Base-by-base conservation (phyloP, 2,329 filamentous ascomycete genomes). In the Xylogone sp. region DNA sequence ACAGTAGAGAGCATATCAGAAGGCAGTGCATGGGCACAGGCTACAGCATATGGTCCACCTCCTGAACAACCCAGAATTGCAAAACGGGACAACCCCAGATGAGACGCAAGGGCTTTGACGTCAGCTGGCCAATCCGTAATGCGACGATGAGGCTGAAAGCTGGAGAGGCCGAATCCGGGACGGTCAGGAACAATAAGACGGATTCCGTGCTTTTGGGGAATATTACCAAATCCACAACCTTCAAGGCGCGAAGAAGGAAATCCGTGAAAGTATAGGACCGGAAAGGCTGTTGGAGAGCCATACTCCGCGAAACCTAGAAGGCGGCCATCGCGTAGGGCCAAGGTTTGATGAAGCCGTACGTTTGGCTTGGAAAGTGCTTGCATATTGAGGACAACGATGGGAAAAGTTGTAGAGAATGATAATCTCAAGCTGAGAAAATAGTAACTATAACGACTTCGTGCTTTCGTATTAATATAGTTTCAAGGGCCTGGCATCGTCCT, bases 41-140 rank as follows among this genome's bases (percentile, higher is more conserved):
- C 74, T 12, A 77, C 58, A 1, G 69, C 69, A 58, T 74, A 77
- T 0, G 75, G 72, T 0, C 72, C 71, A n/a, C 76, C 76, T 6
- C 74, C 75, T 0, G 71, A 74, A 3, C 67, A 60, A 2, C 73
- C 75, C 4, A 78, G 56, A 21, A 77, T 63, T 13, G 68, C 67
- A 59, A 73, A 78, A 4, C 63, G 55, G 2, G 62, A 52, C 9
- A 77, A 52, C 2, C 66, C 61, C 7, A 78, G 65, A 50, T 74
- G 66, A 2, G 68, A 53, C 3, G 69, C 67, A 3, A 79, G 65
- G 1, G 62, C 63, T 16, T 68, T 53, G 3, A 77, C 59, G 50
- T 78, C 74, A 12, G 63, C 51, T 1, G 75, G 69, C 66, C 69
- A 73, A 56, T 75, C 69, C 19, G 42, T 42, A 21, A 56, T 39